These are phyloP conservation scores for Calonectria henricotiae DNA, from an alignment of 2,329 filamentous ascomycete species.

Conservation along the genomic window DNA sequence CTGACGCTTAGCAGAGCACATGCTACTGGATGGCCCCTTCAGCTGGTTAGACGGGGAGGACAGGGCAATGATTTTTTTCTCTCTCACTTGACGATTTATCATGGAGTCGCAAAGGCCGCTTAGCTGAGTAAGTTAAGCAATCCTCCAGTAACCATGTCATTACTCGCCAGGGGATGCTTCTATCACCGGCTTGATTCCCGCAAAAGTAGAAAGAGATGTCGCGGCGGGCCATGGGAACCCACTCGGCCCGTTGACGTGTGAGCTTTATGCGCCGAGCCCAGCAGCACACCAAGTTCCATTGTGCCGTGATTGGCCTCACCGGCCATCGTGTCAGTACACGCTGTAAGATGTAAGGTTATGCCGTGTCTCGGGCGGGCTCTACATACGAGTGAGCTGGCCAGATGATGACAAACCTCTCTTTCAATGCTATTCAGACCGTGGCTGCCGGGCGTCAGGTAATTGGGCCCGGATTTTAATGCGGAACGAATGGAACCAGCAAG, in stretches of 20 bases:
- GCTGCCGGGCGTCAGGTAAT: conserved; percentile 20
- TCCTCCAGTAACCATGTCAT: background rate
- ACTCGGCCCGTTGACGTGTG: conserved; percentile 33
- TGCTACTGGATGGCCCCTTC: conserved; percentile 19
- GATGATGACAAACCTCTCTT: conserved; percentile 22
- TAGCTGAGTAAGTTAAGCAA: background rate
- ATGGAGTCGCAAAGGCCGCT: conserved; percentile 1
- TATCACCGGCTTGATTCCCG: conserved; percentile 16
- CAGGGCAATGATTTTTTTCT: background rate
- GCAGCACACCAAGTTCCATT: conserved; percentile 23
- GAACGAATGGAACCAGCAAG: conserved; percentile 1
- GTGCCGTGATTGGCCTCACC: conserved; percentile 29
- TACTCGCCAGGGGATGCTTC: conserved; percentile 1
- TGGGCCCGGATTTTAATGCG: conserved; percentile 6
- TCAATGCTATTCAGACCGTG: conserved; percentile 28
- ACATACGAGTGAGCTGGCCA: conserved; percentile 29
- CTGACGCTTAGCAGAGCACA: conserved; percentile 23
- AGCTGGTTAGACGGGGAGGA: background rate
- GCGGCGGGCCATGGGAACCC: conserved; percentile 28
- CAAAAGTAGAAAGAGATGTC: conserved; percentile 9
- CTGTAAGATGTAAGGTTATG: conserved; percentile 24
- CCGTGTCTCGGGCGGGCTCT: conserved; percentile 1
- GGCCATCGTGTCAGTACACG: conserved; percentile 5
- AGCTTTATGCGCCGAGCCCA: conserved; percentile 26
- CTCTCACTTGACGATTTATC: background rate